These are phyloP conservation scores for Trametes sp. DNA, from an alignment of 1,284 basidiomycete species.

Conservation along the genomic window DNA sequence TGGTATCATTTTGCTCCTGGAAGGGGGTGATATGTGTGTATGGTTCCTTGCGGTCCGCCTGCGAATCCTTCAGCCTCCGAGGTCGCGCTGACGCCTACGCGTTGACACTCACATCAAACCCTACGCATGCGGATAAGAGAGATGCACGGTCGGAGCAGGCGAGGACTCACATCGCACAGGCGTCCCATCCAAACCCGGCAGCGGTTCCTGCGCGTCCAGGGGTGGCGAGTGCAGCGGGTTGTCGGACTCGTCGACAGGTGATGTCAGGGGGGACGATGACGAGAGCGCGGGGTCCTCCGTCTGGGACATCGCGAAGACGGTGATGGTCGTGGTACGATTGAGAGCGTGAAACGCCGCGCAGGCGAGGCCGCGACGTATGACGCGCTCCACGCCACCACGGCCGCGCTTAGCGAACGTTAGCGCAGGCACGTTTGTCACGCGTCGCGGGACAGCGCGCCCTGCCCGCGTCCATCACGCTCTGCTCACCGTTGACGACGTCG, in stretches of 20 bases:
- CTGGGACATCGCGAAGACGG: slow-evolving; percentile 19
- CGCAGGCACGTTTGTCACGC: slow-evolving; percentile 29
- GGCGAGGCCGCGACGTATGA: slow-evolving; percentile 21
- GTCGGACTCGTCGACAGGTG: slow-evolving; percentile 40
- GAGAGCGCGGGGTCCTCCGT: slow-evolving; percentile 25
- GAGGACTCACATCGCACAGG: slow-evolving; percentile 41
- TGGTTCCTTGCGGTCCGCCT: slow-evolving; percentile 83
- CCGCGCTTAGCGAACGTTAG: slow-evolving; percentile 20
- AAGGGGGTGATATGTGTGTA: slow-evolving; percentile 84
- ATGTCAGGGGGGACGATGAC: slow-evolving; percentile 33
- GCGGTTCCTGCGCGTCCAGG: slow-evolving; percentile 32
- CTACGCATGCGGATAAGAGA: slow-evolving; percentile 27
- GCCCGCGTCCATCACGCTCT: slow-evolving; percentile 4
- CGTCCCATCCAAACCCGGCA: slow-evolving; percentile 39
- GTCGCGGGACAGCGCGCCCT: slow-evolving; percentile 18
- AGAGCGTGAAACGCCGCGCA: slow-evolving; percentile 4
- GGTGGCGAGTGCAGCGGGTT: slow-evolving; percentile 14
- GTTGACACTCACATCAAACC: slow-evolving; percentile 41
- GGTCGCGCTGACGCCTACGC: slow-evolving; percentile 4
- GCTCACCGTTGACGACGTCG: slow-evolving; percentile 1
- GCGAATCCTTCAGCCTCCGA: slow-evolving; percentile 12
- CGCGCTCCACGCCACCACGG: slow-evolving; percentile 25
- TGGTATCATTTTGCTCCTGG: slow-evolving; percentile 82
- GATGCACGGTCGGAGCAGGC: slow-evolving; percentile 1
- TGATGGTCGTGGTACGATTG: slow-evolving; percentile 22